These are phyloP conservation scores for Colletotrichum sp. DNA, from an alignment of 2,329 filamentous ascomycete genomes.

Conservation along the genomic window DNA sequence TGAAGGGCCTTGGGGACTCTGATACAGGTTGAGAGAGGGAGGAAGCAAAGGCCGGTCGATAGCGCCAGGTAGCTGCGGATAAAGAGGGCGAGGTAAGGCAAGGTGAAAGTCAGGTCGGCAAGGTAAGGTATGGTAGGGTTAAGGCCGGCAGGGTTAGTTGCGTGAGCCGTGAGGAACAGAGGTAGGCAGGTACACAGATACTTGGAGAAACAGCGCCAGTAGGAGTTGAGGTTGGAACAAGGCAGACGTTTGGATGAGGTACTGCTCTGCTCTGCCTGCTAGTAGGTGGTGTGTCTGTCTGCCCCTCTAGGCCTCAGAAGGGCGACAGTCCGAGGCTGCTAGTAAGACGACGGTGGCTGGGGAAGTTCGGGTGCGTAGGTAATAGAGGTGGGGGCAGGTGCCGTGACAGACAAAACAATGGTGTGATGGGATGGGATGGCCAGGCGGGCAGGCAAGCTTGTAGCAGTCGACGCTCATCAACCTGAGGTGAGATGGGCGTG, in stretches of 20 bases:
- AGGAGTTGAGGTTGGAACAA: neutral
- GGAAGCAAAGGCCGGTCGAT: slow-evolving; percentile 4
- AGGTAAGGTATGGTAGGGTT: neutral
- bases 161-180: neutral
- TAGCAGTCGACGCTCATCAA: neutral
- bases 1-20: slow-evolving; percentile 3
- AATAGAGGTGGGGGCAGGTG: slow-evolving; percentile 13
- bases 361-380: slow-evolving; percentile 19
- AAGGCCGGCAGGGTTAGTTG: neutral
- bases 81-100: neutral
- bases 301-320: neutral
- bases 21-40: slow-evolving; percentile 16
- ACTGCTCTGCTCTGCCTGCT: neutral
- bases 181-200: neutral
- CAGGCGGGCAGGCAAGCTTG: neutral
- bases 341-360: slow-evolving; percentile 1
- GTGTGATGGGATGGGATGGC: slow-evolving; percentile 15
- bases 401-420: slow-evolving; percentile 12
- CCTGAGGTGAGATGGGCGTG: slow-evolving; percentile 15
- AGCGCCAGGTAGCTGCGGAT: slow-evolving; percentile 15
- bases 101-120: neutral
- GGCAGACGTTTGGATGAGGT: neutral
- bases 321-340: neutral
- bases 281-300: neutral
- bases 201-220: neutral